Conservation (phyloP, 179 eudicot genomes). For the Monotropa hypopitys region DNA sequence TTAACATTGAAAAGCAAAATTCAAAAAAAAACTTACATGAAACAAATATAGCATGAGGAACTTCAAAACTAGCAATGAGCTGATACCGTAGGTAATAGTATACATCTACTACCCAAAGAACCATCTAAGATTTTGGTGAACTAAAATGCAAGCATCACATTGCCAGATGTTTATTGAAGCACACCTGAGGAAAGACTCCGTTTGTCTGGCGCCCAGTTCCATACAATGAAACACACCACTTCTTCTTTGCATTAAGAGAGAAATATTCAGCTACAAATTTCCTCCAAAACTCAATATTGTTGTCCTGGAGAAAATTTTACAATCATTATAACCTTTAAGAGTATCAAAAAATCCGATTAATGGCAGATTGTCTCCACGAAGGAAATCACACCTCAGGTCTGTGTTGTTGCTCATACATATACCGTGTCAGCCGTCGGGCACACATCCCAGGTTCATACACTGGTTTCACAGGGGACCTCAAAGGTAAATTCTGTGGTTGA, state of each 20-base stretch:
- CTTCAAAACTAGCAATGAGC: background rate
- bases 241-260: constrained; percentile 95
- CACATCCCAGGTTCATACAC: constrained; percentile 89
- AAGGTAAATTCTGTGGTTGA: constrained; percentile 55
- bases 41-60: background rate
- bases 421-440: constrained; percentile 79
- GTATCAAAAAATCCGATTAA: background rate
- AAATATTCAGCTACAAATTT: constrained; percentile 77
- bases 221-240: constrained; percentile 98
- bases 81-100: background rate
- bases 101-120: background rate
- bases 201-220: constrained; percentile 94
- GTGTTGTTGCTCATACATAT: constrained; percentile 82
- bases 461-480: constrained; percentile 64
- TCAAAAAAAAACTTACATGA: background rate
- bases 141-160: background rate
- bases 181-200: constrained; percentile 94
- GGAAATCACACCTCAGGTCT: constrained; percentile 70
- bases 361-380: background rate
- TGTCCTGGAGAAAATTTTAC: constrained; percentile 42
- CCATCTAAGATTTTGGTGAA: background rate
- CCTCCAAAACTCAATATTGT: constrained; percentile 93
- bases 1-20: background rate
- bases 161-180: constrained; percentile 8
- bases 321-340: background rate